Base-by-base conservation (phyloP, 2,329 filamentous ascomycete species). In the Fusarium paranaense region DNA sequence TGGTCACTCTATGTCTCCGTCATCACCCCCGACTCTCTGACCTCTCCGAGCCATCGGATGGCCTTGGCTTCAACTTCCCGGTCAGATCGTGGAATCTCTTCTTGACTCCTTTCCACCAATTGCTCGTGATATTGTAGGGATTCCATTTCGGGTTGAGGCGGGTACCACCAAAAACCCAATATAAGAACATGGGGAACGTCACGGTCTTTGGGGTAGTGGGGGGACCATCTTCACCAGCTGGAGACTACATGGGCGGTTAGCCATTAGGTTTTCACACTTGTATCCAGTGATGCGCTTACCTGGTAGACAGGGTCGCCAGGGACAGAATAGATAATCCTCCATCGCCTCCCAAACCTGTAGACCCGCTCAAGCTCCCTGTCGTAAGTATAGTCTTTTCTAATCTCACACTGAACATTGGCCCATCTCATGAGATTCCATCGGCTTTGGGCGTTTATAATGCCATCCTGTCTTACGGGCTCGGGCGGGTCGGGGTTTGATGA, bases 161-260 rank as follows among this genome's bases (percentile, higher is more conserved):
- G 1, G 61, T 32, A 6, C 61, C 61, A 13, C 61, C 61, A 18
- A 63, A 63, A 5, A 54, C 35, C 61, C 61, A 63, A 14, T 63
- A 63, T 20, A 52, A 13, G 30, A 63, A 54, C 27, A 37, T 63
- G n/a, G 45, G 45, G 25, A n/a, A n/a, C 8, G 45, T 50, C 0
- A n/a, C 5, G 4, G 7, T 50, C 16, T 18, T 11, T 6, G 25
- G 45, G 16, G 9, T 0, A n/a, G 14, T 10, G 5, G 45, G 0
- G n/a, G 45, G 2, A 11, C 5, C 2, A 50, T 50, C 9, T 6
- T 18, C 4, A 9, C 25, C 45, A 27, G 11, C 7, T 27, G 42
- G 6, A 18, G 7, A 9, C 45, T 50, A 6, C 2, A 18, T 4
- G 4, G 14, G 3, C 4, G 14, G 22, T 50, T 27, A 50, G 45